These are phyloP conservation scores for Mycena crocata DNA, from an alignment of 768 basidiomycete species.

Conservation along the genomic window DNA sequence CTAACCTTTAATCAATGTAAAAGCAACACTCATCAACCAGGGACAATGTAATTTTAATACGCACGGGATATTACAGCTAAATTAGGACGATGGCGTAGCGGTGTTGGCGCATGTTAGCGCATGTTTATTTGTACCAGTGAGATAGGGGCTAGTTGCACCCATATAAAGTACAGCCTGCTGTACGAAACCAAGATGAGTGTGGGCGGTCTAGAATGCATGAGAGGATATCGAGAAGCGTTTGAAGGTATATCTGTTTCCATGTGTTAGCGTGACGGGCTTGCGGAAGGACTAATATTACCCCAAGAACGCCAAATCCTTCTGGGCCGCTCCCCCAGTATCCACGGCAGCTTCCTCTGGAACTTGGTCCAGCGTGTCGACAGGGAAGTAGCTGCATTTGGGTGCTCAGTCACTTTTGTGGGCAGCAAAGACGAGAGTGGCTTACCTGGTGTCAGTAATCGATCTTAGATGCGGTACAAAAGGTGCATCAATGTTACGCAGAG, in stretches of 20 bases:
- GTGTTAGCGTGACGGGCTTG: constrained; percentile 2
- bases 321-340: constrained; percentile 52
- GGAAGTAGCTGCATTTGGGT: constrained; percentile 90
- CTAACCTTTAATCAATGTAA: constrained; percentile 9
- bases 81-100: constrained; percentile 14
- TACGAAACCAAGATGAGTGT: neutral
- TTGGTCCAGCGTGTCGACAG: constrained; percentile 93
- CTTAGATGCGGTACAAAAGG: constrained; percentile 96
- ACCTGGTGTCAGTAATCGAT: too few relatives aligned
- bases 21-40: constrained; percentile 5
- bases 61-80: constrained; percentile 7
- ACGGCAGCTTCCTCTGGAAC: constrained; percentile 59
- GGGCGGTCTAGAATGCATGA: constrained; percentile 57
- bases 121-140: neutral
- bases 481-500: constrained; percentile 89
- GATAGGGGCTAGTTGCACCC: neutral
- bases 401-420: too few relatives aligned
- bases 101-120: constrained; percentile 11
- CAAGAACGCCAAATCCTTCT: constrained; percentile 75
- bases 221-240: constrained; percentile 79
- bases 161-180: neutral
- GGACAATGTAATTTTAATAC: constrained; percentile 9
- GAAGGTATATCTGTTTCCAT: constrained; percentile 75
- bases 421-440: neutral
- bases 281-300: constrained; percentile 50